Evolutionary conservation across 2,329 filamentous ascomycete genomes (phyloP).

Genomic region (Diaporthe eres): DNA sequence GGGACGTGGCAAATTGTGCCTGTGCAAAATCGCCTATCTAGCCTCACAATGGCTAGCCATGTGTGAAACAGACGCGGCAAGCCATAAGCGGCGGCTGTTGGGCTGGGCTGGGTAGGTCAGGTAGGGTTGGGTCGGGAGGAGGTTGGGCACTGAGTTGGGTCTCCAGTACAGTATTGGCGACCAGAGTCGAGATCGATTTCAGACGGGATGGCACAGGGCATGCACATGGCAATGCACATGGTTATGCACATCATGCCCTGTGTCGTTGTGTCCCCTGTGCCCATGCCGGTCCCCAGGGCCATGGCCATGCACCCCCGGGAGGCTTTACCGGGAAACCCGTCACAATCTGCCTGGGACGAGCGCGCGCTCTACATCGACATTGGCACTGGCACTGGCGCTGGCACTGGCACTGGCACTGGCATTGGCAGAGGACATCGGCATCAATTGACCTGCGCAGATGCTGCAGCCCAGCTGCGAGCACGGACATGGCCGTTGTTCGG

Average conservation of each 20-base stretch:
- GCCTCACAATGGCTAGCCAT: conserved; percentile 27
- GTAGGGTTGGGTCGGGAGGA: conserved; percentile 7
- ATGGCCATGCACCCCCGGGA: conserved; percentile 25
- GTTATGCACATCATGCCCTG: conserved; percentile 32
- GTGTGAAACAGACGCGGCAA: conserved; percentile 32
- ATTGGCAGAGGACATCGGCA: conserved; percentile 20
- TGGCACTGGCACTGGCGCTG: conserved; percentile 6
- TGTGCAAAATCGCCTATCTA: conserved; percentile 1
- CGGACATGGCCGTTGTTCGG: conserved; percentile 28
- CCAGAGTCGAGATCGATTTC: conserved; percentile 18
- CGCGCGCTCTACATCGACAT: conserved; percentile 26
- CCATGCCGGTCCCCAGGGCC: conserved; percentile 19
- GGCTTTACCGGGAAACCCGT: conserved; percentile 26
- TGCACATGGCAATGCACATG: conserved; percentile 33
- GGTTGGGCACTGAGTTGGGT: conserved; percentile 21
- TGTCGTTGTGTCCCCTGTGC: conserved; percentile 14
- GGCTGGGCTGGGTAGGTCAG: neutral
- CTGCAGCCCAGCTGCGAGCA: conserved; percentile 32
- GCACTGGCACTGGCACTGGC: neutral
- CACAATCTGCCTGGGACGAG: conserved; percentile 25
- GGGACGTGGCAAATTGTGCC: neutral
- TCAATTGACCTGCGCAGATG: conserved; percentile 29
- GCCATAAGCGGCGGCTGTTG: conserved; percentile 30
- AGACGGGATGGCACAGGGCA: conserved; percentile 29
- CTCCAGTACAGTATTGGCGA: neutral